Evolutionary conservation across 345 rosid genomes (phyloP), one percentile per base, ranked within the genome.

Genomic region (Populus euphratica): DNA sequence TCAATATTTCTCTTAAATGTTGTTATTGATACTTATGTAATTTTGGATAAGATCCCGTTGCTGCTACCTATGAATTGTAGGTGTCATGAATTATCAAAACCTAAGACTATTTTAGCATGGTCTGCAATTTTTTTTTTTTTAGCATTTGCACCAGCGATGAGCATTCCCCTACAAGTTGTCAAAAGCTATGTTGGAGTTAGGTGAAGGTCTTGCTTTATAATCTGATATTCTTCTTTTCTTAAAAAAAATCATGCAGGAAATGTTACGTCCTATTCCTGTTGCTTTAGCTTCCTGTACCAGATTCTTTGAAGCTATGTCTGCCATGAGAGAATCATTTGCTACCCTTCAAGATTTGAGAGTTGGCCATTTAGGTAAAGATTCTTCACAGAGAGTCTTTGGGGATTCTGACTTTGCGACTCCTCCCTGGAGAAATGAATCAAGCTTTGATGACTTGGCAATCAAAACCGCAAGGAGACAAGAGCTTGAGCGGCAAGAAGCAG

Each of bases 251-350:
- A 27, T 73, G 72, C 87, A 96, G 97, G 99, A 96, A 86, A 94
- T 96, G 98, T 89, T 96, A 50, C 98, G 98, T 36, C 99, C 99
- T 25, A 92, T 94, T 81, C 99, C 98, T 0, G 98, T 96, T 78
- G 99, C 99, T 68, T 85, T 96, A 77, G 99, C 99, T 75, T 96
- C 99, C 21, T 94, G 97, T 84, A 92, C 99, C 47, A 84, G 98
- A 76, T 94, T 93, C 85, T 96, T 96, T 49, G 98, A 96, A 81
- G 99, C 99, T 63, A 92, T 94, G 99, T 89, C 98, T 29, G 99
- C 98, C 25, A 92, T 92, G 97, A 91, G 99, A 88, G 99, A 96
- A 85, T 96, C 99, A 52, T 92, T 96, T 29, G 87, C 97, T 38
- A 88, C 97, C 6, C 98, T 96, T 23, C 97, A 92, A 84, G 86